Base-by-base conservation (phyloP, 441 rosid genomes). In the Populus hybrid region DNA sequence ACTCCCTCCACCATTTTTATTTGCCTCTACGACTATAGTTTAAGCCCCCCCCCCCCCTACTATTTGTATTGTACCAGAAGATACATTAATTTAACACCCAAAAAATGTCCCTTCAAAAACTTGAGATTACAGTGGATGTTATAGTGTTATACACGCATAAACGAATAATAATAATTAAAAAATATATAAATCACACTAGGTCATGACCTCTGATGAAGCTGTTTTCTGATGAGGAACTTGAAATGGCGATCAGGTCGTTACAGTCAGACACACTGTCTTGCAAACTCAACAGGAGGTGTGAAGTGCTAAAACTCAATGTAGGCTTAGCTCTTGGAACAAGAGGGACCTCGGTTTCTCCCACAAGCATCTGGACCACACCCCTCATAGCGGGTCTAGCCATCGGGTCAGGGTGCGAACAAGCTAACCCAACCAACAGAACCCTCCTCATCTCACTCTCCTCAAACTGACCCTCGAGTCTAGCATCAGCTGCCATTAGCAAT, bases 351-450 rank as follows among this genome's bases (percentile, higher is more conserved):
- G 91, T 87, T 70, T 96, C 98, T 8, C 98, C 99, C 26, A 81
- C 92, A 59, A 94, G 84, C 90, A 96, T 93, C 78, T 96, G 99
- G 71, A 91, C 96, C 85, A 89, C 98, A 6, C 78, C 79, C 79
- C 99, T 86, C 98, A 93, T 94, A 0, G 89, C 83, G 30, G 99
- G 99, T 83, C 99, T 83, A 69, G 84, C 87, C 79, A 82, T n/a
- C 10, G 98, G 96, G 90, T 96, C 98, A 2, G 99, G 99, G 76
- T 94, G 89, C 0, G 98, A 93, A 77, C 99, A 96, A 61, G 96
- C 98, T 65, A 96, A 81, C 69, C 99, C 99, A 50, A 96, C 93
- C 81, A 88, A 10, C 63, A 96, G 82, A 38, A 90, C 91, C 88
- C 87, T 87, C 74, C 77, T 82, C 87, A 94, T 88, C 72, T 92